Evolutionary conservation across 106 monocot species (phyloP), one percentile per base, ranked within the genome.

Genomic region (Platanthera guangdongensis): DNA sequence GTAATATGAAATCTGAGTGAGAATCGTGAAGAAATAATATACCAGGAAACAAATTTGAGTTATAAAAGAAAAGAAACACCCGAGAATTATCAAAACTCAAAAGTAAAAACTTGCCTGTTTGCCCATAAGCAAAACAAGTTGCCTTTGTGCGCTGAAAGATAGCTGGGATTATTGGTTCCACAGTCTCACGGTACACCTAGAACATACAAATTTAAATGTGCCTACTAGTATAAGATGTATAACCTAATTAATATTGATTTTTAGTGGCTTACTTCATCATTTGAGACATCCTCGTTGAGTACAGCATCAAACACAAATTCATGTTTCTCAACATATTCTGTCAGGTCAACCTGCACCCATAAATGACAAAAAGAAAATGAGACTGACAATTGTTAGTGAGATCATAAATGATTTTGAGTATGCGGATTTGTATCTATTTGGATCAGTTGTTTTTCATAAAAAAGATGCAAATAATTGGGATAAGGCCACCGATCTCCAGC

Each of bases 261-360:
- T 8, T 5, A 47, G 16, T 70, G 16, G 15, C 70, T 70, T 70
- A 76, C 75, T 76, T 76, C 75, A 76, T 76, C 75, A 60, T 76
- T 76, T 60, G 75, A 76, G 45, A 76, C 75, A 76, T 76, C 75
- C 47, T 76, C 75, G n/a, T 76, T 60, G 80, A 96, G 59, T 16
- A 76, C 46, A 76, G 75, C 59, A 76, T 76, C 75, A 60, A 76
- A 96, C 78, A 78, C 93, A 83, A 96, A 95, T 57, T 95, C 95
- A 84, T 95, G 95, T 78, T 93, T 90, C 82, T 95, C 95, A 74
- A 95, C 95, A 83, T 93, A 95, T 73, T 92, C 93, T 76, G 95
- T 95, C 84, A 95, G 75, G 77, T 95, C 95, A 47, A 95, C 95
- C 95, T 95, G 69, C 76, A 54, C 32, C 12, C 65, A 65, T 30